Evolutionary conservation across 768 basidiomycete species (phyloP).

Genomic region (Panaeolus papilionaceus): DNA sequence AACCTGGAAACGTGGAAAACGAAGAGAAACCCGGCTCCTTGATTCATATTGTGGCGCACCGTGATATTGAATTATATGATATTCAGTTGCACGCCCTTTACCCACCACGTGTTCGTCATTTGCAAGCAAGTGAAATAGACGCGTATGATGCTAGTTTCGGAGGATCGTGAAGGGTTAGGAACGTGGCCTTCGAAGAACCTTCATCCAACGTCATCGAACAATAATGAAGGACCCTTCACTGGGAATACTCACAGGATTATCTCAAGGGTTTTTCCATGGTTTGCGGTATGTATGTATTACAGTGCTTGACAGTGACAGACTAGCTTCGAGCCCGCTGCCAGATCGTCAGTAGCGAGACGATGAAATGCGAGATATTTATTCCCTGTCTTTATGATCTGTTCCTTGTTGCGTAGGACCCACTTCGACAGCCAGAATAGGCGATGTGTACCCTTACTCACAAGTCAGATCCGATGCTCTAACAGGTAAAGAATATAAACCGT

Average conservation of each 20-base stretch:
- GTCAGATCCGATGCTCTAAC: no score
- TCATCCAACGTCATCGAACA: not conserved
- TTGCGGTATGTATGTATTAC: not conserved
- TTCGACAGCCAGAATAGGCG: not conserved
- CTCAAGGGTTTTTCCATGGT: not conserved
- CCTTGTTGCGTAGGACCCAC: constrained; percentile 9
- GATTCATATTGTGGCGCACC: constrained; percentile 10
- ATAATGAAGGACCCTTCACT: constrained; percentile 2
- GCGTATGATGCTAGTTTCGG: constrained; percentile 10
- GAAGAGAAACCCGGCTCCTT: not conserved
- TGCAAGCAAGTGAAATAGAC: constrained; percentile 2
- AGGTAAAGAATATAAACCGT: no score
- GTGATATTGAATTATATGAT: no score
- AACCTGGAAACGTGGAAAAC: not conserved
- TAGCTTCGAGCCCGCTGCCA: constrained; percentile 11
- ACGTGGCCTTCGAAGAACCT: constrained; percentile 9
- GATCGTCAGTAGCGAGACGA: not conserved
- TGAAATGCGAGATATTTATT: not conserved
- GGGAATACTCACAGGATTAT: not conserved
- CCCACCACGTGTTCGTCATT: constrained; percentile 8
- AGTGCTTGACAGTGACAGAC: not conserved
- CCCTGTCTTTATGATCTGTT: not conserved
- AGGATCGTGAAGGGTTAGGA: constrained; percentile 7
- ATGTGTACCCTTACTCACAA: no score
- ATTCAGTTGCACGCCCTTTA: constrained; percentile 1